Conservation (phyloP, 2,329 filamentous ascomycete genomes). For the Pseudocercospora pini-densiflorae region DNA sequence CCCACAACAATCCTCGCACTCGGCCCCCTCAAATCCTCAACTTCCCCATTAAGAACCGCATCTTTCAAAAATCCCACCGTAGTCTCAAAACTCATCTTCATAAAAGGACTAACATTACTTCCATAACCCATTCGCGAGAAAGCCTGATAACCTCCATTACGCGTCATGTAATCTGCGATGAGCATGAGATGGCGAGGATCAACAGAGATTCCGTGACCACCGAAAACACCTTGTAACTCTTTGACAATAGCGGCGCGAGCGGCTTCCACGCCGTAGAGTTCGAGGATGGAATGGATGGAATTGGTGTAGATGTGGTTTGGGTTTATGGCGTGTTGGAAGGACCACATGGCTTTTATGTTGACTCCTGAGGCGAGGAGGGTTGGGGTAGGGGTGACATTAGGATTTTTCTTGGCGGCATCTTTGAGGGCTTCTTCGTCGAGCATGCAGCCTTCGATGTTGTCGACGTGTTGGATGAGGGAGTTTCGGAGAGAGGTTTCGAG, state of each 20-base stretch:
- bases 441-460: constrained; percentile 74
- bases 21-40: constrained; percentile 84
- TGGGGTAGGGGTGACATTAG: constrained; percentile 44
- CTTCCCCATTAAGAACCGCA: constrained; percentile 86
- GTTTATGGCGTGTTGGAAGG: constrained; percentile 82
- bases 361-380: constrained; percentile 78
- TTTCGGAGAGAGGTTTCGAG: constrained; percentile 80
- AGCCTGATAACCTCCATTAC: constrained; percentile 82
- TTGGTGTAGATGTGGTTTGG: constrained; percentile 88
- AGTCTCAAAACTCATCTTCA: constrained; percentile 99
- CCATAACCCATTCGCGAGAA: constrained; percentile 91
- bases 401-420: constrained; percentile 46
- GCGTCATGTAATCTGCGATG: constrained; percentile 98
- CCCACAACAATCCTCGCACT: constrained; percentile 89
- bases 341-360: constrained; percentile 89
- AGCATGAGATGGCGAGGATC: constrained; percentile 92
- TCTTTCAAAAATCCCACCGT: constrained; percentile 93
- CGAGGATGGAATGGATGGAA: constrained; percentile 83
- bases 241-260: constrained; percentile 83
- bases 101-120: constrained; percentile 85
- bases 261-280: constrained; percentile 83
- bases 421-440: constrained; percentile 65
- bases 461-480: constrained; percentile 85
- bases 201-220: constrained; percentile 87
- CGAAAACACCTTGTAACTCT: constrained; percentile 86